Conservation (phyloP, 164 flowering plant species). For the Tinospora cordifolia region DNA sequence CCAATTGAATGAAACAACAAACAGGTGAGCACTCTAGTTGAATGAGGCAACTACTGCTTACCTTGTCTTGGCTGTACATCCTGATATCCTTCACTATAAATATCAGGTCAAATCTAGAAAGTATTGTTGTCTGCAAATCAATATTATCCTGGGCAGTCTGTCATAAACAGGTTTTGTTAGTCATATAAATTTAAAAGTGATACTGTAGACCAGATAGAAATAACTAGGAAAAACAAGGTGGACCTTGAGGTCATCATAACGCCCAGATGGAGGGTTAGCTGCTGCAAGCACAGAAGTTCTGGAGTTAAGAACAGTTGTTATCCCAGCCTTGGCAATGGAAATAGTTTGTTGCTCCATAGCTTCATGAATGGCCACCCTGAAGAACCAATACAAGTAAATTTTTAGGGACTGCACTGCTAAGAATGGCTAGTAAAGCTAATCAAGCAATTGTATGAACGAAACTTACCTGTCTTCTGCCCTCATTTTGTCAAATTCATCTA, state of each 20-base stretch:
- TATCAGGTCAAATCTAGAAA: conserved; percentile 92
- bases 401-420: not conserved
- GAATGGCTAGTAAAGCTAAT: not conserved
- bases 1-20: conserved; percentile 2
- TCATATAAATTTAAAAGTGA: not conserved
- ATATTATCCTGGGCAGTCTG: conserved; percentile 99
- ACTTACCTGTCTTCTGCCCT: conserved; percentile 89
- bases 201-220: not conserved
- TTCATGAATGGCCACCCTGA: conserved; percentile 98
- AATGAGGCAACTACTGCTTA: conserved; percentile 22
- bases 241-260: conserved; percentile 98
- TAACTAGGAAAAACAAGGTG: not conserved
- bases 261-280: conserved; percentile 99
- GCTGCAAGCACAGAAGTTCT: conserved; percentile 99
- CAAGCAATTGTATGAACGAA: not conserved
- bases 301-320: conserved; percentile 96
- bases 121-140: conserved; percentile 96
- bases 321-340: conserved; percentile 99
- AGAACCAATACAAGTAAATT: conserved; percentile 4
- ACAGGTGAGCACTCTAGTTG: not conserved
- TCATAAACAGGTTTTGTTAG: conserved; percentile 17
- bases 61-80: conserved; percentile 91
- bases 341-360: conserved; percentile 99
- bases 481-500: conserved; percentile 99
- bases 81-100: conserved; percentile 94